Conservation (phyloP, 768 basidiomycete species). For the Lyophyllum semitale region DNA sequence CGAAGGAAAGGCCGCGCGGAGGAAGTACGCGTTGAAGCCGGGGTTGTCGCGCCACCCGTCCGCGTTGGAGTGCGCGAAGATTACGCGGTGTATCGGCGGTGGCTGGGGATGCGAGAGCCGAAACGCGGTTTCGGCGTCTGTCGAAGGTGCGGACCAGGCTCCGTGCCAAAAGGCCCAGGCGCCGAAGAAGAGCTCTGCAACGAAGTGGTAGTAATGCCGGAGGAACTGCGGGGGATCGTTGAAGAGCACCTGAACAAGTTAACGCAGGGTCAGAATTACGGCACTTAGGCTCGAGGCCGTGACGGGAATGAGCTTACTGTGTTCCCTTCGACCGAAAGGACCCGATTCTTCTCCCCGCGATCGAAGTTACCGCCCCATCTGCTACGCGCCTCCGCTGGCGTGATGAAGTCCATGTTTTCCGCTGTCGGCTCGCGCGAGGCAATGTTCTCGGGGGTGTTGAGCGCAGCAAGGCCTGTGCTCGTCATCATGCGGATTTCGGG, state of each 20-base stretch:
- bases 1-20: slow-evolving; percentile 74
- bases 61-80: slow-evolving; percentile 65
- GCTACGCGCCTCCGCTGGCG: slow-evolving; percentile 55
- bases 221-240: slow-evolving; percentile 80
- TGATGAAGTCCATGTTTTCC: slow-evolving; percentile 62
- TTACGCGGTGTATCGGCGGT: slow-evolving; percentile 64
- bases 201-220: slow-evolving; percentile 87
- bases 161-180: slow-evolving; percentile 75
- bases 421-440: slow-evolving; percentile 66
- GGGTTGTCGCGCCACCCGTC: slow-evolving; percentile 76
- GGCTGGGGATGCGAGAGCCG: slow-evolving; percentile 24
- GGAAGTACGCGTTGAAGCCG: slow-evolving; percentile 76
- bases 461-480: slow-evolving; percentile 62
- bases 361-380: slow-evolving; percentile 55
- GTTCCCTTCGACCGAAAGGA: slow-evolving; percentile 71
- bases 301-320: slow-evolving; percentile 46
- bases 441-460: slow-evolving; percentile 64
- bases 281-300: too few relatives aligned
- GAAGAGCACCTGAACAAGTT: slow-evolving; percentile 44
- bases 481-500: slow-evolving; percentile 61
- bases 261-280: too few relatives aligned
- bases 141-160: slow-evolving; percentile 33
- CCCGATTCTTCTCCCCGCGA: slow-evolving; percentile 40
- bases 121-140: slow-evolving; percentile 18
- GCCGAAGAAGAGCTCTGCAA: slow-evolving; percentile 79